Conservation (phyloP, 1,139 yeast genomes). For the Geotrichum australiense region DNA sequence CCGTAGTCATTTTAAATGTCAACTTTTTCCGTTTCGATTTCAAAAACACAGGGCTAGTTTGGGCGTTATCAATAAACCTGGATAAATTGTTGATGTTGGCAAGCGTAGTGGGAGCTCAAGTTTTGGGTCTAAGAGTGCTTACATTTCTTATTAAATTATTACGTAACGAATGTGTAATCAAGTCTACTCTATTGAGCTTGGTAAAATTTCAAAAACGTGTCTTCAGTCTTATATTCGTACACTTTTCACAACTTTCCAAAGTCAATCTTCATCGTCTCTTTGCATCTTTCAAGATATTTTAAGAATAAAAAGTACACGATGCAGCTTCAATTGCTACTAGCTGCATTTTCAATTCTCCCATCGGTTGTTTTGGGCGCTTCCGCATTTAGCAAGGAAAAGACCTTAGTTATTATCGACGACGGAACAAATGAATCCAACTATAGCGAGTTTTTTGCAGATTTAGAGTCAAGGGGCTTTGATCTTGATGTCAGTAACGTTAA, state of each 20-base stretch:
- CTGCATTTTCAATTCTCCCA: constrained; percentile 11
- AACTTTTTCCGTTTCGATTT: no score
- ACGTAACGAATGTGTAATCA: no score
- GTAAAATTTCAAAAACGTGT: constrained; percentile 9
- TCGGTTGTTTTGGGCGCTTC: constrained; percentile 21
- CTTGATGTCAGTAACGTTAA: constrained; percentile 29
- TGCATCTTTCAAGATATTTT: neutral
- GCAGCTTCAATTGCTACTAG: constrained; percentile 11
- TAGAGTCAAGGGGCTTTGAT: constrained; percentile 31
- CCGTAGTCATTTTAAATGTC: neutral
- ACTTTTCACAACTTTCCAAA: neutral
- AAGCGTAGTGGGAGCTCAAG: no score
- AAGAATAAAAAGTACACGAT: constrained; percentile 3
- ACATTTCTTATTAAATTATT: no score
- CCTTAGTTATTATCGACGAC: constrained; percentile 26
- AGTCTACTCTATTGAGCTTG: no score
- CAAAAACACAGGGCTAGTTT: no score
- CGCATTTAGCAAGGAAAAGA: constrained; percentile 21
- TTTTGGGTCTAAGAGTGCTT: no score
- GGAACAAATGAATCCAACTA: constrained; percentile 26
- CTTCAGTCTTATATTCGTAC: constrained; percentile 8
- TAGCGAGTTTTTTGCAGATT: constrained; percentile 30
- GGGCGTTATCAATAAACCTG: neutral
- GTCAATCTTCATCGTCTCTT: neutral
- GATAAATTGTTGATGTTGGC: no score